Base-by-base conservation (phyloP, 305 asterid species). In the Fraxinus dipetala region DNA sequence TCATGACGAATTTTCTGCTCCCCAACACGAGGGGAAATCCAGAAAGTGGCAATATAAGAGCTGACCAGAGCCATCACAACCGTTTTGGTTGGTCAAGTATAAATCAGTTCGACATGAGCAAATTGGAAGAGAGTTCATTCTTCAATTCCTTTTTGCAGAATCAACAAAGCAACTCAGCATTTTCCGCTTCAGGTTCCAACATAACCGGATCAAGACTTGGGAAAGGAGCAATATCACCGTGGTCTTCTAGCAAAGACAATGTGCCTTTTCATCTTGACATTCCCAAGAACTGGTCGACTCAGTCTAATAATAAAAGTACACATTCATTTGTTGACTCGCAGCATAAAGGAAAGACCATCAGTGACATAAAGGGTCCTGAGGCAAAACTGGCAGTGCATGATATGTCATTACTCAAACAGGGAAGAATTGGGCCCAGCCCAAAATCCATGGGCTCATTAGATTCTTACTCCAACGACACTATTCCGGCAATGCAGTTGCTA, bases 401-500 rank as follows among this genome's bases (percentile, higher is more conserved):
- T 83, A 83, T 78, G 67, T 77, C 84, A 76, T 70, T 81, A 35
- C 45, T 83, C 26, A 88, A 84, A 80, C 85, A 85, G 26, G 87
- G 84, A 59, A 82, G 79, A 65, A 73, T 79, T 2, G 85, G 78
- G 32, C 48, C 82, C 28, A 80, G 35, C 75, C 80, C 78, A 16
- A 85, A 85, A 38, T 78, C 88, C 14, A 43, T 34, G 4, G 91
- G 87, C 7, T 84, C 93, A 13, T 73, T 85, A 40, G 95, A 91
- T 84, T 78, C 90, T 78, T 90, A 90, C 77, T 80, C 87, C 10
- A 92, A 93, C 10, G 96, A 92, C 28, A 86, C 91, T 18, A 94
- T 92, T 84, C 98, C 96, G 7, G 98, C 98, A 26, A 85, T 94
- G 96, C 96, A 92, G 79, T 80, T 95, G 87, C 89, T 94, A 24